Evolutionary conservation across 75 land plant genomes (phyloP).

Genomic region (Cupressus sempervirens): DNA sequence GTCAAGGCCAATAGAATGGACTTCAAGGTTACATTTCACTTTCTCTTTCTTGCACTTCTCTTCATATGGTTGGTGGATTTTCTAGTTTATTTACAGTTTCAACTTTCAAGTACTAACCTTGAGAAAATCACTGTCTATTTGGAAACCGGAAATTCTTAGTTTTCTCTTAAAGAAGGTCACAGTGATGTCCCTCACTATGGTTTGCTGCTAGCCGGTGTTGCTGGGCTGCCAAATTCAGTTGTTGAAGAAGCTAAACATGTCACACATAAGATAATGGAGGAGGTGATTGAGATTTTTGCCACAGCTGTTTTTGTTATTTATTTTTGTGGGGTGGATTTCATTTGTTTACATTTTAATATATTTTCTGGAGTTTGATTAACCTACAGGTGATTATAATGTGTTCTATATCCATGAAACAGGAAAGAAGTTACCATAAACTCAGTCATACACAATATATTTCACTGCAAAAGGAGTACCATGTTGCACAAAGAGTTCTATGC

Average conservation of each 20-base stretch:
- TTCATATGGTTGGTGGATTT: neutral
- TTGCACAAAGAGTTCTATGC: constrained; percentile 78
- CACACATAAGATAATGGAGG: constrained; percentile 48
- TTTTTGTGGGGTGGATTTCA: neutral
- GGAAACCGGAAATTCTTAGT: constrained; percentile 39
- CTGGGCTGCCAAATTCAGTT: constrained; percentile 81
- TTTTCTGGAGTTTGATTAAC: neutral
- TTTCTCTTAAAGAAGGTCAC: constrained; percentile 75
- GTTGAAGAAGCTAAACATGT: constrained; percentile 60
- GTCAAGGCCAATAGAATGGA: constrained; percentile 65
- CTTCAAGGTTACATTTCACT: constrained; percentile 62
- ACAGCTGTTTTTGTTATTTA: neutral
- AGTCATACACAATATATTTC: constrained; percentile 44
- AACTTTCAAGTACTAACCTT: neutral
- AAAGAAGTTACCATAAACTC: constrained; percentile 40
- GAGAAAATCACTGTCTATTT: neutral
- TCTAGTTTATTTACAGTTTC: neutral
- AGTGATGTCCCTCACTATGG: constrained; percentile 81
- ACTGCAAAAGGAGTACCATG: constrained; percentile 59
- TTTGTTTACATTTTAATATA: neutral
- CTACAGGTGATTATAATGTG: neutral
- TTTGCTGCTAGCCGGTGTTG: constrained; percentile 78
- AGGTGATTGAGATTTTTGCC: constrained; percentile 32
- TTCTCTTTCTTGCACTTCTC: neutral
- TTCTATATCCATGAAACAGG: constrained; percentile 20